Conservation (phyloP, 2,329 filamentous ascomycete species). For the Nigrospora osmanthi region DNA sequence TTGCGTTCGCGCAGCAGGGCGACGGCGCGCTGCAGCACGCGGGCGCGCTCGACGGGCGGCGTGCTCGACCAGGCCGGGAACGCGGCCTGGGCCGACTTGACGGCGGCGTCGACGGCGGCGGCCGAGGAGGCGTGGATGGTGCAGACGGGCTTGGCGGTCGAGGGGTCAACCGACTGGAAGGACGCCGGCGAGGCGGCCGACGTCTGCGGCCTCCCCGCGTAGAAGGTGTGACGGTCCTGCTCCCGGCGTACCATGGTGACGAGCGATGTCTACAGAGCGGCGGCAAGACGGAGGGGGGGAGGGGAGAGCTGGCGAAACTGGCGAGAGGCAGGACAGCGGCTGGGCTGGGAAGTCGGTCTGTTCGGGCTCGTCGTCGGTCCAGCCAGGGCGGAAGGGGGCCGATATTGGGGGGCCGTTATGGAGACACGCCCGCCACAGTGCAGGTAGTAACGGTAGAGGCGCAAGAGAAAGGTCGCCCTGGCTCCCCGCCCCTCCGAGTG, state of each 20-base stretch:
- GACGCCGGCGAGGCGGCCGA: slow-evolving; percentile 50
- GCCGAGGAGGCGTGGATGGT: slow-evolving; percentile 64
- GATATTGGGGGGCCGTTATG: no score
- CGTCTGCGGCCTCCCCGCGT: slow-evolving; percentile 61
- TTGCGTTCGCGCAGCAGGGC: slow-evolving; percentile 67
- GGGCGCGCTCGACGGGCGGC: slow-evolving; percentile 64
- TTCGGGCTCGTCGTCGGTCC: no score
- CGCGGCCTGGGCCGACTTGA: slow-evolving; percentile 61
- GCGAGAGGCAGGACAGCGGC: no score
- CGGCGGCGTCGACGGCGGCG: slow-evolving; percentile 61
- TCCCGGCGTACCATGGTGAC: background rate
- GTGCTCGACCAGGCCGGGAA: slow-evolving; percentile 73
- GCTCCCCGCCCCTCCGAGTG: no score
- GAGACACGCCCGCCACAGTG: no score
- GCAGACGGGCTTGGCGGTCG: slow-evolving; percentile 60
- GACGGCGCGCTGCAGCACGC: slow-evolving; percentile 72
- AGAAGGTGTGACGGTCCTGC: slow-evolving; percentile 58
- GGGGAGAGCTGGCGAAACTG: no score
- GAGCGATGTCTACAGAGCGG: no score
- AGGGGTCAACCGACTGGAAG: slow-evolving; percentile 69
- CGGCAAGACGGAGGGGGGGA: no score
- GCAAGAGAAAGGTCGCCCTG: no score
- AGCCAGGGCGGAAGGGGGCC: no score
- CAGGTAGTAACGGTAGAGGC: no score
- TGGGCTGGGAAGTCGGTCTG: no score